A percentile compares a stretch with the other conserved stretches of the same genome.
These are phyloP conservation scores for Trichoderma atroviride DNA, from an alignment of 2,329 filamentous ascomycete genomes.

Conservation along the genomic window DNA sequence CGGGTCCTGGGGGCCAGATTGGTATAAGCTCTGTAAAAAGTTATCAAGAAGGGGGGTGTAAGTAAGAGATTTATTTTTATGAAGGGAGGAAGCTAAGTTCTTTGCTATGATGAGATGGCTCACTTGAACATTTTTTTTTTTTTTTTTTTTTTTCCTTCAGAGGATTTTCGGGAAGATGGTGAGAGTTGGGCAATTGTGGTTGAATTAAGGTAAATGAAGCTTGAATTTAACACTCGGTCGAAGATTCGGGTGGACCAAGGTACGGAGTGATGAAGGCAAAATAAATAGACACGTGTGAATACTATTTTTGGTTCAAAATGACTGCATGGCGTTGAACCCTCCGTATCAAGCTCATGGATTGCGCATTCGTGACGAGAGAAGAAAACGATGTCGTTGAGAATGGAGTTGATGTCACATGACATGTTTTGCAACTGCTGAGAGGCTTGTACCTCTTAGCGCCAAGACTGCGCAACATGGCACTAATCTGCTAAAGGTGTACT, in stretches of 20 bases:
- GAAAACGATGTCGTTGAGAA: not conserved
- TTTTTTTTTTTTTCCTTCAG: not conserved
- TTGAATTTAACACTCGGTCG: not conserved
- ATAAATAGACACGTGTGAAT: not conserved
- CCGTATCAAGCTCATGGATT: not conserved
- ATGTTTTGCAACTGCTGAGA: not conserved
- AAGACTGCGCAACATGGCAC: not conserved
- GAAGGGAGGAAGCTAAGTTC: not conserved
- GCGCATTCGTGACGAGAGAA: not conserved
- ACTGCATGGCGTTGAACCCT: not conserved
- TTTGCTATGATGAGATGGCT: not conserved
- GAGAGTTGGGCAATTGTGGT: not conserved
- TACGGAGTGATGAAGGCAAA: not conserved
- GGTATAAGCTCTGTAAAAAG: conserved; percentile 63
- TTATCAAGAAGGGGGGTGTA: not conserved
- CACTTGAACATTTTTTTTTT: conserved; percentile 23
- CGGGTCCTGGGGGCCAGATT: conserved; percentile 71
- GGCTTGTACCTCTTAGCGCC: not conserved
- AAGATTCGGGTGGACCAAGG: not conserved
- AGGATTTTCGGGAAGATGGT: not conserved
- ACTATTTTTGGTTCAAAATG: not conserved
- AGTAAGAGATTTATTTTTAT: not conserved
- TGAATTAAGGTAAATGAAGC: not conserved
- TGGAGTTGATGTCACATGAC: not conserved
- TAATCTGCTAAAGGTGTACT: not conserved